A percentile compares a stretch with the other conserved stretches of the same genome.
phyloP scores from a whole-genome alignment of 257 asterid genomes.

The Lithospermum erythrorhizon region DNA sequence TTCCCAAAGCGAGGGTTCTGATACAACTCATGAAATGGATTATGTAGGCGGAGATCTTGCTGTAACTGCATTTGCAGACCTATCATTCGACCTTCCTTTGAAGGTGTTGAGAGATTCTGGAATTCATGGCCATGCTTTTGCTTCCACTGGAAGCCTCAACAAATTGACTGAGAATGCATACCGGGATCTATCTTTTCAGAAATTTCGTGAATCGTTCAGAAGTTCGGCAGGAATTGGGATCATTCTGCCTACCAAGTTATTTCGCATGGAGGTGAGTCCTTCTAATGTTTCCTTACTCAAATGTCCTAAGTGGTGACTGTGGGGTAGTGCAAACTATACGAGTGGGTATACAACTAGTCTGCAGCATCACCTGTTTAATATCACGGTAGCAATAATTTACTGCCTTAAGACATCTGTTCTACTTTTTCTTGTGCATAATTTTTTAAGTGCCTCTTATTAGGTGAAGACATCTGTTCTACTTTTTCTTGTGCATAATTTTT shows the following conservation, averaged over 20 bases:
- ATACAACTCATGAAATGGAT: constrained; percentile 46
- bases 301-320: background rate
- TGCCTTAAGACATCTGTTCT: background rate
- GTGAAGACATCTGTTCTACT: constrained; percentile 34
- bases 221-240: constrained; percentile 71
- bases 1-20: constrained; percentile 27
- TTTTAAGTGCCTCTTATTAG: constrained; percentile 28
- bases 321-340: background rate
- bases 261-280: constrained; percentile 80
- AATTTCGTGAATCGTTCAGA: constrained; percentile 63
- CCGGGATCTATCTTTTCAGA: constrained; percentile 40
- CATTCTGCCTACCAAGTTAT: constrained; percentile 71
- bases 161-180: constrained; percentile 56
- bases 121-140: constrained; percentile 80
- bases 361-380: background rate
- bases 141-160: constrained; percentile 82
- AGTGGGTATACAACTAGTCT: background rate
- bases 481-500: background rate
- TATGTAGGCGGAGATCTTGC: constrained; percentile 91
- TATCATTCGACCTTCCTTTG: constrained; percentile 87
- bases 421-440: background rate
- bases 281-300: background rate
- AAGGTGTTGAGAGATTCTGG: constrained; percentile 74
- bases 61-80: constrained; percentile 75
- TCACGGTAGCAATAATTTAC: too few species aligned